These are phyloP conservation scores for Syzygium grande DNA, from an alignment of 345 rosid species.

Conservation along the genomic window DNA sequence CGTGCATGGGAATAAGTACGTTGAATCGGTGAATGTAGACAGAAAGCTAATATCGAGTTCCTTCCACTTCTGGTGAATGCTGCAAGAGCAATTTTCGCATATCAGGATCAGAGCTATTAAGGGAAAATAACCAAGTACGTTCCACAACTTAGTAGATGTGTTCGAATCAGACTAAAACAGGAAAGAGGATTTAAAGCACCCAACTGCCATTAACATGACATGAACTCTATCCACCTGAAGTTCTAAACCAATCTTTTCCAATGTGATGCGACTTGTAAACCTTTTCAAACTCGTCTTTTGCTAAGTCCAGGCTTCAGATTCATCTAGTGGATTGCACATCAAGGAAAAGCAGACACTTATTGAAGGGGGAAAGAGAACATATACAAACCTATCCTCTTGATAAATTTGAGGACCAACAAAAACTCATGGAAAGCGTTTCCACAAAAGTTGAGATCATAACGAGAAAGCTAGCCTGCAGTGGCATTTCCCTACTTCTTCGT, in stretches of 20 bases:
- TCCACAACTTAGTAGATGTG: neutral
- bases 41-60: neutral
- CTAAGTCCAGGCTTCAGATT: neutral
- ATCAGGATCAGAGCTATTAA: neutral
- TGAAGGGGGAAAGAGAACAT: neutral
- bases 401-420: accelerated
- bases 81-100: neutral
- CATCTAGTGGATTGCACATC: neutral
- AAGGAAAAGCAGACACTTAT: accelerated
- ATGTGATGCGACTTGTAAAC: neutral
- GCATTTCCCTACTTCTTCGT: neutral
- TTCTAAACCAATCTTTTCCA: accelerated
- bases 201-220: neutral
- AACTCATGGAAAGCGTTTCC: neutral
- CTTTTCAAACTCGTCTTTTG: neutral
- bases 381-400: neutral
- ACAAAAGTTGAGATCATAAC: neutral
- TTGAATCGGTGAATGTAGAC: neutral
- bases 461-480: neutral
- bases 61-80: neutral
- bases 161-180: neutral
- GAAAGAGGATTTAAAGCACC: neutral
- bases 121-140: neutral
- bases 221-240: accelerated
- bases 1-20: neutral